Percentiles rank a stretch among this genome's conserved stretches.
Evolutionary conservation across 345 rosid species (phyloP).

Genomic region (Eucalyptus marginata): DNA sequence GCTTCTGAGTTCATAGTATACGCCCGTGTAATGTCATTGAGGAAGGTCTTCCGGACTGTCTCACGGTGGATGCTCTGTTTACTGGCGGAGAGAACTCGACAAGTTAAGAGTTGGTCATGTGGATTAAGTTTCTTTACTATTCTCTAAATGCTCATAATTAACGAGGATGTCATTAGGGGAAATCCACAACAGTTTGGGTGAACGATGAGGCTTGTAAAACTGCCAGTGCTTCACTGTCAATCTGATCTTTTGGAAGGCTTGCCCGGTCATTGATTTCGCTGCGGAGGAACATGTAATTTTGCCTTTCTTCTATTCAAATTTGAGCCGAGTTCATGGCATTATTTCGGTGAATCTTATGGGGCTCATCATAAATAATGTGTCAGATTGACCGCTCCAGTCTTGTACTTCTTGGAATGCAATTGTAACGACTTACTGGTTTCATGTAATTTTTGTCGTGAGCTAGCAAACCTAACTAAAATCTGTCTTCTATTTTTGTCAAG

Average conservation of each 20-base stretch:
- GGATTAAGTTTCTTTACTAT: not conserved
- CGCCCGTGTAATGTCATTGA: not conserved
- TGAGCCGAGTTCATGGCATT: not conserved
- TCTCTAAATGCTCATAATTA: not conserved
- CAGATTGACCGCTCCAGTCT: not conserved
- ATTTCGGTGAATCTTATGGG: not conserved
- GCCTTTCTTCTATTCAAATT: not conserved
- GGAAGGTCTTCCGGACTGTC: not conserved
- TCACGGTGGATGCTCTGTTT: not conserved
- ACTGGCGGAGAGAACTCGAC: not conserved
- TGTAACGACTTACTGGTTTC: not conserved
- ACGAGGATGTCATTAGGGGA: not conserved
- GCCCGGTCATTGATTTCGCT: not conserved
- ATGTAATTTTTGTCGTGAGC: not conserved
- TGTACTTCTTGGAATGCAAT: not conserved
- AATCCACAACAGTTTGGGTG: not conserved
- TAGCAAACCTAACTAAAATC: not conserved
- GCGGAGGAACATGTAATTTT: not conserved
- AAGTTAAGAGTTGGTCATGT: not conserved
- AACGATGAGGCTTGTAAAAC: not conserved
- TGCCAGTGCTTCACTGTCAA: not conserved
- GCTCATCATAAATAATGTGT: not conserved
- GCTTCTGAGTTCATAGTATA: not conserved
- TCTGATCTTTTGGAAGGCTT: not conserved
- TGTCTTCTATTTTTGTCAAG: not conserved